Percentiles rank a stretch among this genome's conserved stretches.
Evolutionary conservation across 2,329 filamentous ascomycete genomes (phyloP).

Genomic region (Chrysoporthe puriensis): DNA sequence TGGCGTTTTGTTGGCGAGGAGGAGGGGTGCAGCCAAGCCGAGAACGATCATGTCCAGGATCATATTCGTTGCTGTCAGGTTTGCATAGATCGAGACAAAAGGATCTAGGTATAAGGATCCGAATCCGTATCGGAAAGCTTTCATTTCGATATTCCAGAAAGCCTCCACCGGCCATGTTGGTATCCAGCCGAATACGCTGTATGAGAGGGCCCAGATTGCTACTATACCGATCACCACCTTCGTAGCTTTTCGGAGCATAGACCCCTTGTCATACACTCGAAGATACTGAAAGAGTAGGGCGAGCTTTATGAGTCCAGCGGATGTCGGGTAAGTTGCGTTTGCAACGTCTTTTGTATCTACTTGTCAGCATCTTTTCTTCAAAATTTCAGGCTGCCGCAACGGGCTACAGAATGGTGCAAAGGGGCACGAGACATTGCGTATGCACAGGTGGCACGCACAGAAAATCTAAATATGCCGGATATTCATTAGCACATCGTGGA

Average conservation of each 20-base stretch:
- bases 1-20: slow-evolving; percentile 34
- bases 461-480: slow-evolving; percentile 16
- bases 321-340: slow-evolving; percentile 31
- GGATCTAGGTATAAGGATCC: slow-evolving; percentile 34
- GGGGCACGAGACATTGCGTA: not conserved
- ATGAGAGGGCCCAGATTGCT: slow-evolving; percentile 37
- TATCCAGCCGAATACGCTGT: slow-evolving; percentile 39
- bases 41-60: slow-evolving; percentile 39
- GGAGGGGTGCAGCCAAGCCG: slow-evolving; percentile 37
- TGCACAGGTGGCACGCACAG: slow-evolving; percentile 8
- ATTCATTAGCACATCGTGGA: not conserved
- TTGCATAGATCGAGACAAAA: slow-evolving; percentile 37
- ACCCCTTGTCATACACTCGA: slow-evolving; percentile 29
- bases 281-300: slow-evolving; percentile 33
- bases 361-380: not conserved
- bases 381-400: not conserved
- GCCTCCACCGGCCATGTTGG: slow-evolving; percentile 38
- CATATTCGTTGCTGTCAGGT: slow-evolving; percentile 38
- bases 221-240: slow-evolving; percentile 34
- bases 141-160: slow-evolving; percentile 36
- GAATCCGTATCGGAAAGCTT: slow-evolving; percentile 36
- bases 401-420: not conserved
- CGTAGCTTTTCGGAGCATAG: slow-evolving; percentile 29
- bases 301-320: slow-evolving; percentile 32
- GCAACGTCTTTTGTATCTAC: slow-evolving; percentile 20